phyloP scores from a whole-genome alignment of 805 yeast species.

The Schizosaccharomyces pombe region ASM294v3 CU329670.1:1344001-1344500 shows the following conservation, averaged over 20 bases:
- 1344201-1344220: constrained; percentile 18
- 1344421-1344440: constrained; percentile 74
- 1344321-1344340: constrained; percentile 31
- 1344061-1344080: constrained; percentile 65
- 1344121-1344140: constrained; percentile 64
- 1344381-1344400: constrained; percentile 92
- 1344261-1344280: constrained; percentile 17
- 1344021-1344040: constrained; percentile 41
- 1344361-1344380: constrained; percentile 50
- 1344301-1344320: constrained; percentile 42
- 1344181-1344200: constrained; percentile 11
- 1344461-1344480: constrained; percentile 86
- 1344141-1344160: constrained; percentile 60
- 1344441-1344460: constrained; percentile 65
- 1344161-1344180: constrained; percentile 78
- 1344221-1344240: constrained; percentile 70
- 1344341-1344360: constrained; percentile 58
- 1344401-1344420: constrained; percentile 70
- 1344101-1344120: constrained; percentile 72
- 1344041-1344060: constrained; percentile 84
- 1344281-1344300: constrained; percentile 60
- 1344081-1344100: constrained; percentile 66
- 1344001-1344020: constrained; percentile 77
- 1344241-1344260: constrained; percentile 75
- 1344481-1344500: constrained; percentile 72